A percentile compares a stretch with the other conserved stretches of the same genome.
These are phyloP conservation scores for Peniophora sp. DNA, from an alignment of 1,284 basidiomycete species.

Conservation along the genomic window DNA sequence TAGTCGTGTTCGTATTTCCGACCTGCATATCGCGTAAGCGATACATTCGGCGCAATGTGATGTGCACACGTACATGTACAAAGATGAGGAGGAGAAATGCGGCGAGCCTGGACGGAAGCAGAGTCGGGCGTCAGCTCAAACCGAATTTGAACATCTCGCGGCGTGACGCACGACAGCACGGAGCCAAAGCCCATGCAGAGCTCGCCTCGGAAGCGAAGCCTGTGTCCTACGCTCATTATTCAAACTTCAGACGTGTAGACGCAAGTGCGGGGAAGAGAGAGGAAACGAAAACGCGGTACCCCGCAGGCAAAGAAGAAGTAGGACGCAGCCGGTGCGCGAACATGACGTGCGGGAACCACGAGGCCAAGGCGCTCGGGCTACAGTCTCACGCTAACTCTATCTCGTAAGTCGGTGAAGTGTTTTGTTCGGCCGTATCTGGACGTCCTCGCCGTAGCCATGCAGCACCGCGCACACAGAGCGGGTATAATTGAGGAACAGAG, in stretches of 20 bases:
- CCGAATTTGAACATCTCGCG: slow-evolving; percentile 4
- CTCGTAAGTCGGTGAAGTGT: no score
- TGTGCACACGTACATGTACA: slow-evolving; percentile 50
- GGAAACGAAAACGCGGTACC: slow-evolving; percentile 17
- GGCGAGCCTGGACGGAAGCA: slow-evolving; percentile 37
- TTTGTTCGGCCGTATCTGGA: no score
- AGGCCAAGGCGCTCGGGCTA: not conserved
- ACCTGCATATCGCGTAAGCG: slow-evolving; percentile 41
- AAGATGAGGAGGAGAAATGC: slow-evolving; percentile 70
- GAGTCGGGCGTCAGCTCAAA: slow-evolving; percentile 13
- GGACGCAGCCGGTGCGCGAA: no score
- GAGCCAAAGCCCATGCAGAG: slow-evolving; percentile 62
- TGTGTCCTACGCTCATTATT: slow-evolving; percentile 12
- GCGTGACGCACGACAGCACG: slow-evolving; percentile 51
- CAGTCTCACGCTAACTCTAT: no score
- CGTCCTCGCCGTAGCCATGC: no score
- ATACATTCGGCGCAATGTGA: no score
- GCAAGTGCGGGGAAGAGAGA: slow-evolving; percentile 7
- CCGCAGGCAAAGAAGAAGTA: slow-evolving; percentile 4
- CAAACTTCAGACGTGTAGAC: slow-evolving; percentile 10
- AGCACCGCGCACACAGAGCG: no score
- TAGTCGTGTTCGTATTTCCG: slow-evolving; percentile 72
- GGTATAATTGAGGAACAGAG: no score
- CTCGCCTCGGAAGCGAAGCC: slow-evolving; percentile 41
- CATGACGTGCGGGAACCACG: not conserved